Conservation (phyloP, 2,329 filamentous ascomycete species). For the Huntiella abstrusa region DNA sequence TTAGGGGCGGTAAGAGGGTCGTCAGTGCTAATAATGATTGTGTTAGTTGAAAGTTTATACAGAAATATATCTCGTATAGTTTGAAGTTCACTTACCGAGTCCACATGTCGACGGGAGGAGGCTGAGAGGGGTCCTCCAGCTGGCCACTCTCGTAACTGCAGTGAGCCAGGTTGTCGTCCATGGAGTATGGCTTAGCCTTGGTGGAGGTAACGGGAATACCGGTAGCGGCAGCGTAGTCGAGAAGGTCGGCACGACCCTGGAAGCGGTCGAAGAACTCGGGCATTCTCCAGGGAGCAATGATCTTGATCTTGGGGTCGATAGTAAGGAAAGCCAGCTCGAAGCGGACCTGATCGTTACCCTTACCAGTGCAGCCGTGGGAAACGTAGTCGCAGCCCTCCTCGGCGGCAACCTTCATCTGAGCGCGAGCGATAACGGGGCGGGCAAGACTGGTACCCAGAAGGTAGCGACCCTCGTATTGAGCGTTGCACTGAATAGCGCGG, state of each 20-base stretch:
- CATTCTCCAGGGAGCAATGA: conserved; percentile 58
- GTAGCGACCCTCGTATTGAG: conserved; percentile 38
- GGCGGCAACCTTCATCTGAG: conserved; percentile 30
- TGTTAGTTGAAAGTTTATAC: background rate
- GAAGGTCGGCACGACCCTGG: conserved; percentile 50
- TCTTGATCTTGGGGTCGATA: conserved; percentile 44
- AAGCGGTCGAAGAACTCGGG: conserved; percentile 53
- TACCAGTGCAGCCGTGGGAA: conserved; percentile 35
- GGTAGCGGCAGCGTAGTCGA: conserved; percentile 49
- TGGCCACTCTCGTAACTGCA: conserved; percentile 66
- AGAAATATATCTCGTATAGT: background rate
- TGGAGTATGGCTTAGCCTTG: conserved; percentile 50
- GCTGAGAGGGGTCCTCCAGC: conserved; percentile 37
- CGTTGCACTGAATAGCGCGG: conserved; percentile 51
- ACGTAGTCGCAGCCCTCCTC: conserved; percentile 17
- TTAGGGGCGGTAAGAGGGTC: conserved; percentile 47
- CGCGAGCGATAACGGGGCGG: conserved; percentile 45
- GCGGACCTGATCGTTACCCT: conserved; percentile 26
- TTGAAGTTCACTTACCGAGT: conserved; percentile 19
- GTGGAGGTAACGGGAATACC: conserved; percentile 55
- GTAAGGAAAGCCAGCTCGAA: conserved; percentile 23
- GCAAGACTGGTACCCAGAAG: conserved; percentile 34
- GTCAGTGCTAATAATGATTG: conserved; percentile 19
- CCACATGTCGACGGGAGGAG: conserved; percentile 54
- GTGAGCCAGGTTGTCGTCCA: conserved; percentile 53